Percentiles rank a stretch among this genome's conserved stretches.
Conservation (phyloP, 2,329 filamentous ascomycete species). For the Aspergillus pseudonomiae region DNA sequence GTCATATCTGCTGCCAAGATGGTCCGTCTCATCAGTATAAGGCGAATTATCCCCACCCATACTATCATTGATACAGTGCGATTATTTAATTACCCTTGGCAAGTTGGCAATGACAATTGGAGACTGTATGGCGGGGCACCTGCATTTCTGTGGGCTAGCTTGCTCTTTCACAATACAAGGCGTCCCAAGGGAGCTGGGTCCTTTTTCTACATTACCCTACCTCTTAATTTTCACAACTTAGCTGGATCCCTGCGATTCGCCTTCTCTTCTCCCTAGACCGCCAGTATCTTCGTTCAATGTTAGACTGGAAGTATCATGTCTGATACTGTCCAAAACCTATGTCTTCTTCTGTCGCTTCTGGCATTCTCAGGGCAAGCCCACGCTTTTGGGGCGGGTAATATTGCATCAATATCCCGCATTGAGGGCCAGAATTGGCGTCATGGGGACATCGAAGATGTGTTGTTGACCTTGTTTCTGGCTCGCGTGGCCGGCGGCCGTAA, state of each 20-base stretch:
- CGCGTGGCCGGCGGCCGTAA: slow-evolving; percentile 71
- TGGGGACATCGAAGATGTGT: slow-evolving; percentile 90
- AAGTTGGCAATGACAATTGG: background rate
- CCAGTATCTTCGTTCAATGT: background rate
- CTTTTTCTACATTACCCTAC: background rate
- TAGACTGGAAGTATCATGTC: slow-evolving; percentile 21
- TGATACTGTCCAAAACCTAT: slow-evolving; percentile 22
- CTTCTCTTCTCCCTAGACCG: background rate
- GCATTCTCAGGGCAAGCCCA: slow-evolving; percentile 68
- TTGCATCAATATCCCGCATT: slow-evolving; percentile 76
- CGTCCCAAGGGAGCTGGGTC: too few relatives aligned
- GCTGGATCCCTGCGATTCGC: background rate
- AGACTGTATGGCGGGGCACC: background rate
- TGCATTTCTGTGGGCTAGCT: background rate
- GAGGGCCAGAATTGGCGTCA: slow-evolving; percentile 88
- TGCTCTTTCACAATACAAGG: background rate
- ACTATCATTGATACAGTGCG: background rate
- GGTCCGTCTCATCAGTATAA: background rate
- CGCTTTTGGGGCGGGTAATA: slow-evolving; percentile 88
- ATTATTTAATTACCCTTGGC: background rate
- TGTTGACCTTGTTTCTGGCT: slow-evolving; percentile 72
- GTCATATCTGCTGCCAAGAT: background rate
- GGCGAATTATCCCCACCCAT: background rate
- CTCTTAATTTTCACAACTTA: background rate
- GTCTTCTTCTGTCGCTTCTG: slow-evolving; percentile 60